Base-by-base conservation (phyloP, 2,329 filamentous ascomycete species). In the Fusarium sp. region DNA sequence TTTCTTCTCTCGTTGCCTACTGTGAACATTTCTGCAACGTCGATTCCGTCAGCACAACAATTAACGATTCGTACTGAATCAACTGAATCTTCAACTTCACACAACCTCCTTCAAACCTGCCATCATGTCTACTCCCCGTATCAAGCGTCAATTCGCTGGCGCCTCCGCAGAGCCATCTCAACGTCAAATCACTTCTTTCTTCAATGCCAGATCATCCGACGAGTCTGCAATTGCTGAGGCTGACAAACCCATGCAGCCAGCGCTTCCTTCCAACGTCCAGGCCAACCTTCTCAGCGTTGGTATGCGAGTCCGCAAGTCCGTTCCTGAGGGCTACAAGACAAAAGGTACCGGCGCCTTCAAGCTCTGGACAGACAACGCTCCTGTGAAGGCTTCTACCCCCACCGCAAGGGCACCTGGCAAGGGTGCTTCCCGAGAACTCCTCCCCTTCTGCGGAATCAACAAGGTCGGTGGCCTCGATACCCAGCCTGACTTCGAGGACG, bases 261-360 rank as follows among this genome's bases (percentile, higher is more conserved):
- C 80, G 7, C 84, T 95, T 17, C 90, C 93, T 3, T 81, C 86
- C 27, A 85, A 85, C 11, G 86, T 97, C 35, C 93, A 97, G 81
- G 87, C 94, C 38, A 92, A 92, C 69, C 90, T 98, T n/a, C 86
- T 98, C 44, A 93, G 88, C 76, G 95, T 98, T 71, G 95, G 95
- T 76, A 98, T 98, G 94, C 91, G 95, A 27, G 88, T 98, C 54
- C 92, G 95, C 78, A 98, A 98, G 83, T 93, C 93, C 14, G 92
- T 98, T 11, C 92, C 94, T 1, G 95, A 98, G 79, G 95, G 95
- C 65, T 98, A 98, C 87, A 97, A 97, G 84, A 97, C 93, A 3
- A 80, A 79, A 70, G 75, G 78, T 56, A 83, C 85, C 67, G 84
- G 82, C 72, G 80, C 77, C 52, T 89, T 89, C 77, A 82, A 85